Percentiles rank a stretch among this genome's conserved stretches.
Evolutionary conservation across 2,329 filamentous ascomycete species (phyloP).

Genomic region (Cladophialophora psammophila): DNA sequence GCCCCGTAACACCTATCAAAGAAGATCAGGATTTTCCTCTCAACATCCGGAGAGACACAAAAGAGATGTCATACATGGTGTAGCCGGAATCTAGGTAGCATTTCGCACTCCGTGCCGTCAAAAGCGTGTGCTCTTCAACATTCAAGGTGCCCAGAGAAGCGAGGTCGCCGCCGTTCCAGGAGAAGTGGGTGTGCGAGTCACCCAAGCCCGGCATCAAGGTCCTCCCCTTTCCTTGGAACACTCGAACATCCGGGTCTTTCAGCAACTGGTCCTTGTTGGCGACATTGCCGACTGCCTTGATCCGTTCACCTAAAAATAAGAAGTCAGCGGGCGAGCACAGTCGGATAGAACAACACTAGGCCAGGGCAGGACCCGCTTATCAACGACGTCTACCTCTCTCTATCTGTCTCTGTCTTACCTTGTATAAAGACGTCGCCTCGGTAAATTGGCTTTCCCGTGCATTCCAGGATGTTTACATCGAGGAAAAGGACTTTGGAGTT

Average conservation of each 20-base stretch:
- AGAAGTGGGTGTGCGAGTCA: constrained; percentile 59
- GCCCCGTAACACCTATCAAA: constrained; percentile 53
- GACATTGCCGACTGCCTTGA: constrained; percentile 47
- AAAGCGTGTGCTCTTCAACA: constrained; percentile 58
- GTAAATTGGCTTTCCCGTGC: constrained; percentile 49
- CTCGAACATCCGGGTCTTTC: constrained; percentile 46
- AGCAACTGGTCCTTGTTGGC: constrained; percentile 43
- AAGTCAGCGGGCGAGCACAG: not conserved
- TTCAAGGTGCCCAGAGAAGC: constrained; percentile 51
- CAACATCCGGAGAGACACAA: not conserved
- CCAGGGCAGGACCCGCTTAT: not conserved
- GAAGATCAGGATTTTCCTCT: constrained; percentile 1
- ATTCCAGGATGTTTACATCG: constrained; percentile 53
- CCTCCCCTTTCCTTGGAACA: constrained; percentile 51
- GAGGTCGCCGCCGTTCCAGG: constrained; percentile 57
- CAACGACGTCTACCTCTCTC: no score
- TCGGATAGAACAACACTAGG: not conserved
- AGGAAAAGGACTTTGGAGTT: constrained; percentile 48
- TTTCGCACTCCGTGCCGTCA: constrained; percentile 54
- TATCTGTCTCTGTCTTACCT: constrained; percentile 40
- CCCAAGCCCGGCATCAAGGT: constrained; percentile 60
- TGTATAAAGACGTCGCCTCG: constrained; percentile 51
- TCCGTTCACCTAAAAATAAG: constrained; percentile 43
- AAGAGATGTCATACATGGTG: constrained; percentile 50
- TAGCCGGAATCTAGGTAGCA: constrained; percentile 59